phyloP scores from a whole-genome alignment of 2,329 filamentous ascomycete genomes.

The Ascomycota sp. region DNA sequence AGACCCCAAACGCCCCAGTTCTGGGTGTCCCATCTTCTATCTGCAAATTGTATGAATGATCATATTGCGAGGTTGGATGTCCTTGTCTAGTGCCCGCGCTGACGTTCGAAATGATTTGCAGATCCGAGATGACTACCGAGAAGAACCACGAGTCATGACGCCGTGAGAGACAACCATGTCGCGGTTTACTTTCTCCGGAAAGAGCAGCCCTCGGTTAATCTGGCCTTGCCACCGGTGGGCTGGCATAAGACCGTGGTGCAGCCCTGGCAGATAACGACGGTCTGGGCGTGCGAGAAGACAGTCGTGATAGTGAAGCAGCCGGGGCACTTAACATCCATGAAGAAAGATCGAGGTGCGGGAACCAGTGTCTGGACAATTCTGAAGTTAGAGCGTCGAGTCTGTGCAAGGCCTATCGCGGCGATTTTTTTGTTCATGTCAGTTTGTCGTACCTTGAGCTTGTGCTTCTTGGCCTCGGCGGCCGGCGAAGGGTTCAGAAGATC shows the following conservation, averaged over 20 bases:
- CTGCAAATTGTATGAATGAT: slow-evolving; percentile 32
- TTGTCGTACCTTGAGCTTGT: slow-evolving; percentile 92
- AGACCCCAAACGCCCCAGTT: slow-evolving; percentile 51
- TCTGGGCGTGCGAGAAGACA: slow-evolving; percentile 99
- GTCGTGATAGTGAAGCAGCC: slow-evolving; percentile 99
- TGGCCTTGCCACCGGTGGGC: slow-evolving; percentile 96
- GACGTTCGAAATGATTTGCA: slow-evolving; percentile 29
- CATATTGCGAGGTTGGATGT: slow-evolving; percentile 20
- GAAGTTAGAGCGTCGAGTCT: slow-evolving; percentile 5
- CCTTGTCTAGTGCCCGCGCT: slow-evolving; percentile 28
- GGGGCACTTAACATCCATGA: slow-evolving; percentile 99
- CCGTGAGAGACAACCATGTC: slow-evolving; percentile 24
- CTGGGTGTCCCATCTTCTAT: slow-evolving; percentile 52
- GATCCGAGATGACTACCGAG: slow-evolving; percentile 36
- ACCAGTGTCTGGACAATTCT: slow-evolving; percentile 52
- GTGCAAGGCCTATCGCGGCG: not conserved
- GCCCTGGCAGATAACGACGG: slow-evolving; percentile 98
- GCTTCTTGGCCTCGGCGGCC: slow-evolving; percentile 96
- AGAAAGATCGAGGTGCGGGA: slow-evolving; percentile 93
- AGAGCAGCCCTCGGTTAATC: slow-evolving; percentile 98
- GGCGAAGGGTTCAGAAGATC: slow-evolving; percentile 98
- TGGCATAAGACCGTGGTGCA: slow-evolving; percentile 99
- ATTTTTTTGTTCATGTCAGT: slow-evolving; percentile 3
- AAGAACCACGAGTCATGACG: slow-evolving; percentile 28
- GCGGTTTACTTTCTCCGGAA: slow-evolving; percentile 97